Percentiles rank a stretch among this genome's conserved stretches.
Conservation (phyloP, 768 basidiomycete species). For the Asterophora lycoperdoides region DNA sequence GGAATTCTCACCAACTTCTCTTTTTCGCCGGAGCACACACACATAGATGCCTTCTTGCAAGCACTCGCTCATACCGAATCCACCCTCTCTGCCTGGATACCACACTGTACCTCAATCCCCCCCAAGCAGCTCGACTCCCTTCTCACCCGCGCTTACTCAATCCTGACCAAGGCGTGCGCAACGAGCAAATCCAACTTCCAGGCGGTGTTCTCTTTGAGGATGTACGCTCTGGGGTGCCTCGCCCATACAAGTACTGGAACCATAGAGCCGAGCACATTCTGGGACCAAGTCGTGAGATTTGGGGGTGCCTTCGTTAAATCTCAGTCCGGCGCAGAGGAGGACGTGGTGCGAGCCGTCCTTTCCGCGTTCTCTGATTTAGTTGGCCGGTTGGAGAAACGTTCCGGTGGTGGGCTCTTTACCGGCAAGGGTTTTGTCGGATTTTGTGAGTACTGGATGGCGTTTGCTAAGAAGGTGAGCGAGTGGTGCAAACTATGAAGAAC, state of each 20-base stretch:
- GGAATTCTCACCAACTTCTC: constrained; percentile 32
- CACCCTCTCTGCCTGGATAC: constrained; percentile 50
- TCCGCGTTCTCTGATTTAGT: constrained; percentile 41
- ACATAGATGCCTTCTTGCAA: constrained; percentile 23
- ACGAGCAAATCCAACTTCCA: constrained; percentile 19
- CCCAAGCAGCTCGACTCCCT: constrained; percentile 53
- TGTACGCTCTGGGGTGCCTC: constrained; percentile 45
- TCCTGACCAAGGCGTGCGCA: constrained; percentile 40
- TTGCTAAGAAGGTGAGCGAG: constrained; percentile 56
- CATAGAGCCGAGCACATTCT: constrained; percentile 52
- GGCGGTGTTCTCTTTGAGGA: constrained; percentile 31
- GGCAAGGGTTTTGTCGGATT: constrained; percentile 55
- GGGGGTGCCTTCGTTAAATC: constrained; percentile 41
- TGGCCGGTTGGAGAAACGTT: constrained; percentile 32
- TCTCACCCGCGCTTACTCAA: constrained; percentile 56
- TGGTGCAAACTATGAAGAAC: neutral
- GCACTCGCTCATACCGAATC: constrained; percentile 25
- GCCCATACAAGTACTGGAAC: constrained; percentile 44
- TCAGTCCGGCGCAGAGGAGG: constrained; percentile 25
- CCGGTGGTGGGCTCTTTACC: constrained; percentile 37
- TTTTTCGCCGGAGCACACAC: constrained; percentile 5
- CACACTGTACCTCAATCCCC: constrained; percentile 38
- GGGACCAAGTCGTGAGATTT: constrained; percentile 63
- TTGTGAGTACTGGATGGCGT: constrained; percentile 69
- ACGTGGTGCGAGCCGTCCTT: constrained; percentile 35